phyloP scores from a whole-genome alignment of 805 yeast species.

The Candida dajiaensis region DNA sequence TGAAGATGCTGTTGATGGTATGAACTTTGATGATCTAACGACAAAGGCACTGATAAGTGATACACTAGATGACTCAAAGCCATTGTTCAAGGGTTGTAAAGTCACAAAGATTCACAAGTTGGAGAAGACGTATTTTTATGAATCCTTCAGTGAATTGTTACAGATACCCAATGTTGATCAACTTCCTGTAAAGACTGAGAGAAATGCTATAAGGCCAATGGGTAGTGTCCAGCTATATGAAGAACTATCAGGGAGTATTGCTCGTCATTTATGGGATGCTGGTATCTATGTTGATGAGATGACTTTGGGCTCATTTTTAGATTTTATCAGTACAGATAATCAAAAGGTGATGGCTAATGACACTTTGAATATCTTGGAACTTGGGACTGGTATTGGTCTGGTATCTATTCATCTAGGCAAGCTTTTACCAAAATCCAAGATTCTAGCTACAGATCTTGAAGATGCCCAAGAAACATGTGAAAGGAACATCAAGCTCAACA shows the following conservation, averaged over 20 bases:
- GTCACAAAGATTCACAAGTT: neutral
- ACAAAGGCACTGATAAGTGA: conserved; percentile 10
- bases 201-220: conserved; percentile 13
- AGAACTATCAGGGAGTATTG: conserved; percentile 35
- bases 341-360: neutral
- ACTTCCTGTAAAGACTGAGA: conserved; percentile 16
- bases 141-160: conserved; percentile 14
- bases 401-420: conserved; percentile 28
- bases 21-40: conserved; percentile 6
- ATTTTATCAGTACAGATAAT: conserved; percentile 5
- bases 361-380: conserved; percentile 26
- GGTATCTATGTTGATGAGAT: conserved; percentile 23
- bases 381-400: conserved; percentile 40
- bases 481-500: conserved; percentile 23
- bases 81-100: conserved; percentile 4
- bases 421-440: conserved; percentile 11
- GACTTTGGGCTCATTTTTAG: conserved; percentile 2
- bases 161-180: conserved; percentile 8
- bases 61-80: conserved; percentile 8
- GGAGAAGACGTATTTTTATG: conserved; percentile 7
- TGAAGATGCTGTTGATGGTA: conserved; percentile 6
- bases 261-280: conserved; percentile 39
- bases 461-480: conserved; percentile 33
- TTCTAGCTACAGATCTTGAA: conserved; percentile 31
- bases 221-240: conserved; percentile 21